phyloP scores from a whole-genome alignment of 352 stramenopile species.

The Ophiocytium majus region DNA sequence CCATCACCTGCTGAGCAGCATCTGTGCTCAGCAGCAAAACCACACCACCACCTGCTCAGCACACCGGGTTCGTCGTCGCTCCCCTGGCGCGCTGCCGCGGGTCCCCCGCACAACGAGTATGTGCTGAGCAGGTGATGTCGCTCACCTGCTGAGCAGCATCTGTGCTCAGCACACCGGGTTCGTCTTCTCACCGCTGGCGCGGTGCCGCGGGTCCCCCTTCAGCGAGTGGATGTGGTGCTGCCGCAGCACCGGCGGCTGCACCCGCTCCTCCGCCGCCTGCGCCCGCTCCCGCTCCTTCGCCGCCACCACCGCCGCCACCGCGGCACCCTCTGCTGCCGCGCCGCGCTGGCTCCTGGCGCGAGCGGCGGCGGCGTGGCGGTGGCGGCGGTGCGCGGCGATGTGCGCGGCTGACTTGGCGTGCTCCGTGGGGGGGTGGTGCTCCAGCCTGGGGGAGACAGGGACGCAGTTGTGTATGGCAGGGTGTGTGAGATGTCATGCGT shows the following conservation, averaged over 20 bases:
- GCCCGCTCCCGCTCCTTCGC: not conserved
- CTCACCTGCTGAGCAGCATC: too few species aligned
- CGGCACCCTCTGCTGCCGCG: not conserved
- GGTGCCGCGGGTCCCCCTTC: not conserved
- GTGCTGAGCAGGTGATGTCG: too few species aligned
- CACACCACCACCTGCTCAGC: too few species aligned
- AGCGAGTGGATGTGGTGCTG: conserved; percentile 7
- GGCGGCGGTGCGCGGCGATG: not conserved
- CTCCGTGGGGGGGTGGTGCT: not conserved
- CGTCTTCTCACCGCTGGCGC: not conserved
- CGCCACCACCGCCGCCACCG: too few species aligned
- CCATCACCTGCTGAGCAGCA: too few species aligned
- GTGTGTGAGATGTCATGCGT: too few species aligned
- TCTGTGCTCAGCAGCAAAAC: too few species aligned
- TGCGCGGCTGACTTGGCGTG: not conserved
- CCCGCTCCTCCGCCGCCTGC: not conserved
- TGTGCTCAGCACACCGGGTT: not conserved
- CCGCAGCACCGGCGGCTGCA: not conserved
- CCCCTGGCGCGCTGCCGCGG: not conserved
- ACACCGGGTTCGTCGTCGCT: not conserved
- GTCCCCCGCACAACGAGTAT: too few species aligned
- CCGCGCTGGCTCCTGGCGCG: not conserved
- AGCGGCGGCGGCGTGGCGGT: not conserved
- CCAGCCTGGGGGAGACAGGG: too few species aligned
- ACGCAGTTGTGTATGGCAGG: too few species aligned